phyloP scores from a whole-genome alignment of 1,139 yeast genomes.

The Kurtzmaniella natalensis region DNA sequence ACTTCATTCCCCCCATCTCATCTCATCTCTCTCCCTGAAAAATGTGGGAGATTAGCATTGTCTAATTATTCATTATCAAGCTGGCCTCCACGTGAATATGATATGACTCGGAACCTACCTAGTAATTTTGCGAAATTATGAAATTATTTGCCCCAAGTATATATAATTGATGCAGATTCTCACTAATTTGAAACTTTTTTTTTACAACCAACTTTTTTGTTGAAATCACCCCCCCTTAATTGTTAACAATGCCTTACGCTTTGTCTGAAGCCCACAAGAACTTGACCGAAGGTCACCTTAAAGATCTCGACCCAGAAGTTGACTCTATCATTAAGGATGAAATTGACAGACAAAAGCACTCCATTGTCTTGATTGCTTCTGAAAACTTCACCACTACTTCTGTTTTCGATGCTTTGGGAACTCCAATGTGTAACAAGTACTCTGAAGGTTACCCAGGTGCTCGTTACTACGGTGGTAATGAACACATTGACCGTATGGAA shows the following conservation, averaged over 20 bases:
- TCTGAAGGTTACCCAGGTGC: conserved; percentile 90
- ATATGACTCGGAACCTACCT: too few species aligned
- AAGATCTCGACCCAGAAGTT: conserved; percentile 80
- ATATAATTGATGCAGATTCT: too few species aligned
- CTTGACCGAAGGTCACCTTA: conserved; percentile 63
- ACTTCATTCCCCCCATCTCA: too few species aligned
- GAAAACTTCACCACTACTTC: conserved; percentile 97
- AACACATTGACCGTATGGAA: conserved; percentile 93
- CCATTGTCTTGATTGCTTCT: conserved; percentile 90
- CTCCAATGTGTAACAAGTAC: conserved; percentile 92
- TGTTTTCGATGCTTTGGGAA: conserved; percentile 94
- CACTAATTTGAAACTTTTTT: too few species aligned
- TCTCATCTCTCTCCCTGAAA: too few species aligned
- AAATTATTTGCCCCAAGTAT: too few species aligned
- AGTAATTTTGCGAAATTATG: too few species aligned
- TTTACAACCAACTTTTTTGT: too few species aligned
- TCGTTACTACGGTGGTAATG: conserved; percentile 86
- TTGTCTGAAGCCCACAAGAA: conserved; percentile 63
- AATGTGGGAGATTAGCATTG: too few species aligned
- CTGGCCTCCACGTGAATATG: too few species aligned
- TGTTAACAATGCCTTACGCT: conserved; percentile 48
- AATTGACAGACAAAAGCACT: conserved; percentile 89
- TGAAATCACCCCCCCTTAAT: too few species aligned
- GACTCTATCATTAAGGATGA: conserved; percentile 81
- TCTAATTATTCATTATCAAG: too few species aligned